Percentiles rank a stretch among this genome's conserved stretches.
Conservation (phyloP, 352 stramenopile species). For the Pythium phragmitis region DNA sequence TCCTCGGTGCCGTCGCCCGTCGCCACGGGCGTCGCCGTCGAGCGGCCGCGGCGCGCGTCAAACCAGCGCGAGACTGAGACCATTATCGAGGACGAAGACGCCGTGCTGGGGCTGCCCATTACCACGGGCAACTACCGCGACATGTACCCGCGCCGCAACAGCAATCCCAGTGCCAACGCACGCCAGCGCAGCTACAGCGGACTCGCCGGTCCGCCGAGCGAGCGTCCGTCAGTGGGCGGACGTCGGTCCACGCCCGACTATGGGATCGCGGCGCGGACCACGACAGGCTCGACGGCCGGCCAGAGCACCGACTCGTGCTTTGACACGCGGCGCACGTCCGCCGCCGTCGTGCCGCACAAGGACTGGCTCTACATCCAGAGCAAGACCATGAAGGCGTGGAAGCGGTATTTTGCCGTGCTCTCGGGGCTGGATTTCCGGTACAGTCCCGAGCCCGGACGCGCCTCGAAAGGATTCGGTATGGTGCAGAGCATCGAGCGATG, state of each 20-base stretch:
- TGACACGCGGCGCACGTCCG: slow-evolving; percentile 53
- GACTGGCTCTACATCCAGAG: slow-evolving; percentile 69
- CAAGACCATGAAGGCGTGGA: slow-evolving; percentile 66
- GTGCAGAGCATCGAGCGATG: slow-evolving; percentile 43
- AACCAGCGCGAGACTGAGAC: slow-evolving; percentile 20
- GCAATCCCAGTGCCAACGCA: slow-evolving; percentile 6
- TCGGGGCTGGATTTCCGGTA: slow-evolving; percentile 78
- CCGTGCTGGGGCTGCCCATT: slow-evolving; percentile 59
- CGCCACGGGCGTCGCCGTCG: slow-evolving; percentile 16
- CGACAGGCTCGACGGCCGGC: slow-evolving; percentile 11
- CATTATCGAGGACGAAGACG: slow-evolving; percentile 28
- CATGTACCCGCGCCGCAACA: slow-evolving; percentile 21
- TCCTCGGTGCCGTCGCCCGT: slow-evolving; percentile 5
- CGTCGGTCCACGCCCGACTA: slow-evolving; percentile 22
- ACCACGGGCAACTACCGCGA: slow-evolving; percentile 60
- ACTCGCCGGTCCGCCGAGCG: slow-evolving; percentile 29
- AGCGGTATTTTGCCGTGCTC: slow-evolving; percentile 66
- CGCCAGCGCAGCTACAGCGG: slow-evolving; percentile 59
- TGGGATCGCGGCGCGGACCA: slow-evolving; percentile 11
- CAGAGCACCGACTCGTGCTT: slow-evolving; percentile 50
- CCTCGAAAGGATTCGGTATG: slow-evolving; percentile 67
- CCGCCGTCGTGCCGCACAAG: slow-evolving; percentile 55
- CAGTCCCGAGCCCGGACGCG: slow-evolving; percentile 56
- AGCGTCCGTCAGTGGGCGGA: slow-evolving; percentile 33
- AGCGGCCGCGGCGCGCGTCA: slow-evolving; percentile 5